Base-by-base conservation (phyloP, 208 protist species). In the Trichomonas gallinae region DNA sequence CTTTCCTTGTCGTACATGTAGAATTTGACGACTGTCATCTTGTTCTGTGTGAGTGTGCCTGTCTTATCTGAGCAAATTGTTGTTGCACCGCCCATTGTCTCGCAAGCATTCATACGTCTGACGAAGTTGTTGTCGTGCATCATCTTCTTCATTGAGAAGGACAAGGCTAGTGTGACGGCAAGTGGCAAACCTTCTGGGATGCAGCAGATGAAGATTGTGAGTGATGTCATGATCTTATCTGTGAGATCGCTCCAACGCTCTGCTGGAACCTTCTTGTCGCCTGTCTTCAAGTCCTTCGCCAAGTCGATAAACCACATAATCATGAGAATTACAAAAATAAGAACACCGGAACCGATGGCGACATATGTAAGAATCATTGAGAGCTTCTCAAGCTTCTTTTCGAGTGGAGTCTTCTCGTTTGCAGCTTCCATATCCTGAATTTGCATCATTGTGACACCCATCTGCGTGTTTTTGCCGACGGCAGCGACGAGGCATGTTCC, bases 161-260 rank as follows among this genome's bases (percentile, higher is more conserved):
- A 44, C 0, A 97, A 31, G 0, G 96, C 82, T 0, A 98, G 99
- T 10, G 98, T 99, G 23, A 99, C 98, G 4, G 99, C 98, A n/a
- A 98, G 98, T 21, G 98, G 98, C 3, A 99, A 98, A 49, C 99
- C 99, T 97, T 99, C 99, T 23, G 99, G 99, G 96, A 99, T 99
- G 40, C 98, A 99, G 17, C 98, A 99, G 0, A 99, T 99, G 36
- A 98, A 98, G 15, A 96, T 96, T 0, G 93, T 96, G 42, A 96
- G 10, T n/a, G 93, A 23, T 11, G 45, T 40, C 15, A 96, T 96
- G 45, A 96, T 36, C 26, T 51, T 38, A 17, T 58, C 23, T 31
- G 40, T 36, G 21, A 96, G 40, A 21, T 89, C 40, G 3, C 2
- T n/a, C 58, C 34, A 40, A 11, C 3, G 21, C n/a, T 6, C 4